These are phyloP conservation scores for Alopecurus myosuroides DNA, from an alignment of 176 grass and related monocot species.

Conservation along the genomic window DNA sequence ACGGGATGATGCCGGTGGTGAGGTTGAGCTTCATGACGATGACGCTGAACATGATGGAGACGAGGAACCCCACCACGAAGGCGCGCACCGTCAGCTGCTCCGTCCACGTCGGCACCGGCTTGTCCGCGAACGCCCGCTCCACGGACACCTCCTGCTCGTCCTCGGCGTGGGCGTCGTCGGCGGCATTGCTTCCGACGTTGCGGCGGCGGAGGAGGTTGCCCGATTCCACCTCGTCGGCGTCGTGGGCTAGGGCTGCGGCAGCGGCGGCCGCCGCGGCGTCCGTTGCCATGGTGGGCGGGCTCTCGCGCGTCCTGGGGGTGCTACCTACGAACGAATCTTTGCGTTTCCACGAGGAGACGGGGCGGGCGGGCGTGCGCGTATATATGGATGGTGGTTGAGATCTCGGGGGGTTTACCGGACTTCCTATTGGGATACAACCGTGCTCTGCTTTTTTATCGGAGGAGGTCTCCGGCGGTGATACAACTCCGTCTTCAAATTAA, in stretches of 20 bases:
- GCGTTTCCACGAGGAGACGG: background rate
- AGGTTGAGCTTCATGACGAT: slow-evolving; percentile 90
- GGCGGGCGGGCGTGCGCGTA: background rate
- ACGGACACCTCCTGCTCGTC: slow-evolving; percentile 22
- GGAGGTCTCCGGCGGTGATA: background rate
- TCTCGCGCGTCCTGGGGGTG: background rate
- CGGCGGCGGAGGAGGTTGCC: slow-evolving; percentile 33
- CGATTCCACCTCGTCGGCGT: slow-evolving; percentile 14
- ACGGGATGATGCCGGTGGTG: slow-evolving; percentile 81
- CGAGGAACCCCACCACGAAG: slow-evolving; percentile 48
- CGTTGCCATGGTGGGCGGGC: slow-evolving; percentile 40
- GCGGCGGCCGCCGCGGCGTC: background rate
- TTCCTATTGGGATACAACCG: background rate
- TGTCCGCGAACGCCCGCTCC: slow-evolving; percentile 44
- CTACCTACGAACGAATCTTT: background rate
- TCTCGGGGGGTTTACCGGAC: background rate
- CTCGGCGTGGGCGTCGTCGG: background rate
- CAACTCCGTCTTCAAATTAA: background rate
- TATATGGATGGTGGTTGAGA: slow-evolving; percentile 4
- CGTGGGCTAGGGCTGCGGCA: background rate
- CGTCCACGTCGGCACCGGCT: slow-evolving; percentile 52
- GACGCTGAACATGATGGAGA: slow-evolving; percentile 53
- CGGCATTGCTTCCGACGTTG: background rate
- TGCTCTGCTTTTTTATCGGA: background rate
- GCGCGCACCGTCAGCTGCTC: slow-evolving; percentile 74